These are phyloP conservation scores for Leccinum ochraceum DNA, from an alignment of 768 basidiomycete genomes.

Conservation along the genomic window DNA sequence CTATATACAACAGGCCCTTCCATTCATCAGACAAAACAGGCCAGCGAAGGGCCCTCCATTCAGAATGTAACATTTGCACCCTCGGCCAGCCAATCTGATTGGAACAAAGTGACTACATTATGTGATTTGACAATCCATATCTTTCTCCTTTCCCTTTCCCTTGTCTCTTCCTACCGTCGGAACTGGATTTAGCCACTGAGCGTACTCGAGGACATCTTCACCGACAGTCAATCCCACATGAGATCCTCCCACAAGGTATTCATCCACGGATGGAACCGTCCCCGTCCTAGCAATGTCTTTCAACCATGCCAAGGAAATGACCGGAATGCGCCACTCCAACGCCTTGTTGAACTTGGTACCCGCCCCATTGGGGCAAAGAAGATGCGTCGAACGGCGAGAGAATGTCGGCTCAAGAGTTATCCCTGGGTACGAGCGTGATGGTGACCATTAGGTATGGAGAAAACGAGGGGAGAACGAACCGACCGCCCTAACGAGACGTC, in stretches of 20 bases:
- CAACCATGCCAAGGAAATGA: slow-evolving; percentile 75
- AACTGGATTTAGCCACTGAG: slow-evolving; percentile 1
- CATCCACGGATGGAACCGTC: slow-evolving; percentile 38
- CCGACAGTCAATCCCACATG: slow-evolving; percentile 43
- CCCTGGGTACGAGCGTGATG: slow-evolving; percentile 38
- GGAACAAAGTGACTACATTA: too few relatives aligned
- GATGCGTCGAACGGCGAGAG: slow-evolving; percentile 71
- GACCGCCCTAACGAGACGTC: slow-evolving; percentile 27
- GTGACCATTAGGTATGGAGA: background rate
- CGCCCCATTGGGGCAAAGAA: slow-evolving; percentile 69
- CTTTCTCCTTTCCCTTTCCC: slow-evolving; percentile 37
- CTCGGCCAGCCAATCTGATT: too few relatives aligned
- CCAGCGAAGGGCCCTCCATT: too few relatives aligned
- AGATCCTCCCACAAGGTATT: slow-evolving; percentile 34
- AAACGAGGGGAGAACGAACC: slow-evolving; percentile 13
- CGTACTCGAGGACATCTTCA: slow-evolving; percentile 21
- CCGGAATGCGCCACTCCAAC: slow-evolving; percentile 71
- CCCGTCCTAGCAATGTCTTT: slow-evolving; percentile 57
- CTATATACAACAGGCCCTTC: too few relatives aligned
- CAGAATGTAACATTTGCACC: too few relatives aligned
- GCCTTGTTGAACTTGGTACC: slow-evolving; percentile 84
- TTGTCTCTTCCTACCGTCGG: slow-evolving; percentile 18
- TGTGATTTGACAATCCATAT: slow-evolving; percentile 30
- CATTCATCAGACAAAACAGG: too few relatives aligned
- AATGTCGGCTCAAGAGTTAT: slow-evolving; percentile 57